phyloP scores from a whole-genome alignment of 192 early-diverging fungal genomes.

The Rhizophagus clarus region DNA sequence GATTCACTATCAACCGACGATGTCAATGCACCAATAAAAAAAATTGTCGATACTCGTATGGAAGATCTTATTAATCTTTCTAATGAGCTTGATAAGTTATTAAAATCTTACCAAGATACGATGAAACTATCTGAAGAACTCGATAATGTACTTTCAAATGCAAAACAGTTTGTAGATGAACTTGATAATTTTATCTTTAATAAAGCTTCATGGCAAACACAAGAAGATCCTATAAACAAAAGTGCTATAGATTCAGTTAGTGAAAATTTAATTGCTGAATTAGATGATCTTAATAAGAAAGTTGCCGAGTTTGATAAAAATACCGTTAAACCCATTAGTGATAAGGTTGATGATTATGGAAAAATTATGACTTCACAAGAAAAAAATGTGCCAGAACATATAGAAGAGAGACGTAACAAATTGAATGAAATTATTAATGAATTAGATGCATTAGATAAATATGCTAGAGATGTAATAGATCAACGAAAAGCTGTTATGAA shows the following conservation, averaged over 20 bases:
- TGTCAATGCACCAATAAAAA: conserved; percentile 17
- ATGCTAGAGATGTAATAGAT: conserved; percentile 5
- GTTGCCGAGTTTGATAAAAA: conserved; percentile 15
- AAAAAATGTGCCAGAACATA: conserved; percentile 17
- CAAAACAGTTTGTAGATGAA: conserved; percentile 15
- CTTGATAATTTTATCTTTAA: conserved; percentile 19
- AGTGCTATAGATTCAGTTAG: not conserved
- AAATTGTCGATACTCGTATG: conserved; percentile 2
- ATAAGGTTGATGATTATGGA: conserved; percentile 23
- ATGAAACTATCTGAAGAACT: conserved; percentile 8
- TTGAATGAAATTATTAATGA: conserved; percentile 7
- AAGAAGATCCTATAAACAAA: not conserved
- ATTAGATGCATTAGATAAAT: not conserved
- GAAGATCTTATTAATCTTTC: conserved; percentile 7
- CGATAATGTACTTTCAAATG: not conserved
- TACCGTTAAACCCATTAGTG: not conserved
- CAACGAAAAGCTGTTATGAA: conserved; percentile 6
- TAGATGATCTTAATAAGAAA: conserved; percentile 17
- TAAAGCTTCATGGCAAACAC: conserved; percentile 17
- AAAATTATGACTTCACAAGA: not conserved
- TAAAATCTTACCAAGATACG: conserved; percentile 23
- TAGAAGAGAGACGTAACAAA: not conserved
- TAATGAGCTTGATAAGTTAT: not conserved
- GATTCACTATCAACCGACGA: not conserved
- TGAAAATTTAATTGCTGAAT: conserved; percentile 6